Evolutionary conservation across 192 early-diverging fungal species (phyloP).

Genomic region (Spinellus fusiger): DNA sequence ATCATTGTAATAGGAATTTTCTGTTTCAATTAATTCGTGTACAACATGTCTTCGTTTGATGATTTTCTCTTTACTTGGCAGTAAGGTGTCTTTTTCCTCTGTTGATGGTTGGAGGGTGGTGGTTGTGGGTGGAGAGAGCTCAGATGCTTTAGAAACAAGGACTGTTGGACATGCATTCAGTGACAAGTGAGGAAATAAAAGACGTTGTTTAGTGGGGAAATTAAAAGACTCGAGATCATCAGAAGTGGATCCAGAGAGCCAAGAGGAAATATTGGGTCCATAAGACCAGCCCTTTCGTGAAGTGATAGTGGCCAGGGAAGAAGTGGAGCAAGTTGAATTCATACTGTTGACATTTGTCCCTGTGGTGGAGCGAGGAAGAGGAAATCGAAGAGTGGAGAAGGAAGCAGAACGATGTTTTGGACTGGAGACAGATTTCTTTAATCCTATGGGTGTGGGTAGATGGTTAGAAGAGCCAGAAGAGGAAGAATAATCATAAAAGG

Average conservation of each 20-base stretch:
- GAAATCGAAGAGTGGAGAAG: not conserved
- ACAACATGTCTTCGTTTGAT: constrained; percentile 42
- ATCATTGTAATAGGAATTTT: constrained; percentile 63
- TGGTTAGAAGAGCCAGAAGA: too few relatives aligned
- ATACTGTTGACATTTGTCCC: constrained; percentile 16
- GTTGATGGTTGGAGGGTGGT: not conserved
- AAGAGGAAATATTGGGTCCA: not conserved
- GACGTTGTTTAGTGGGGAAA: not conserved
- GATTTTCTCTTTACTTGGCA: too few relatives aligned
- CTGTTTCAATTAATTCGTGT: constrained; percentile 70
- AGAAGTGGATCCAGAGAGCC: constrained; percentile 4
- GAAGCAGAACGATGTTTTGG: not conserved
- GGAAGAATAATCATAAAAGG: too few relatives aligned
- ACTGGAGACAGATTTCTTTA: too few relatives aligned
- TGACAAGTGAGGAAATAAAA: not conserved
- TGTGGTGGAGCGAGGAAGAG: constrained; percentile 3
- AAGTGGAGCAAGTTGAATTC: constrained; percentile 10
- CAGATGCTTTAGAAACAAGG: not conserved
- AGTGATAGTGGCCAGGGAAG: not conserved
- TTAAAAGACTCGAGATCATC: not conserved
- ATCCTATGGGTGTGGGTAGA: not conserved
- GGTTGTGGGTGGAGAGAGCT: not conserved
- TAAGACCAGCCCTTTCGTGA: not conserved
- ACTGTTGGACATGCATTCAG: not conserved
- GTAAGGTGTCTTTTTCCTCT: too few relatives aligned